Evolutionary conservation across 2,329 filamentous ascomycete species (phyloP).

Genomic region (Ophiostoma perfectum): DNA sequence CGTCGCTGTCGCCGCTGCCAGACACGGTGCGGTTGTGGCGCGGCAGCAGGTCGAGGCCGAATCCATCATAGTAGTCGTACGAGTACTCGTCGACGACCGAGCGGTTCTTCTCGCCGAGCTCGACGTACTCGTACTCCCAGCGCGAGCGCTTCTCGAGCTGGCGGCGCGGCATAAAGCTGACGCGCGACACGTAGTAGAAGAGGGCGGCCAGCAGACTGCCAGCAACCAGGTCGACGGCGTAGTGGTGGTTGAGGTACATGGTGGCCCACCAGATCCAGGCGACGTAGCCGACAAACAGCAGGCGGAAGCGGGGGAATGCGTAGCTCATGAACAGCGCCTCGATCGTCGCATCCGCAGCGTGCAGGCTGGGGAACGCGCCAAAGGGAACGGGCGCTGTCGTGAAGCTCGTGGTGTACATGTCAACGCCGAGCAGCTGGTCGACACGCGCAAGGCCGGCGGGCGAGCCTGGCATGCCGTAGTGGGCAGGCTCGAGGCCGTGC

Average conservation of each 20-base stretch:
- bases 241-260: constrained; percentile 97
- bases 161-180: constrained; percentile 72
- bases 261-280: constrained; percentile 98
- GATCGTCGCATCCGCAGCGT: constrained; percentile 82
- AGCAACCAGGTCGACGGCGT: constrained; percentile 84
- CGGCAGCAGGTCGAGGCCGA: constrained; percentile 44
- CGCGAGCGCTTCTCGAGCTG: constrained; percentile 81
- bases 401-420: constrained; percentile 90
- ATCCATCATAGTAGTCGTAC: constrained; percentile 42
- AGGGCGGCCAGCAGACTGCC: constrained; percentile 73
- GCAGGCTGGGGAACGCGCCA: constrained; percentile 88
- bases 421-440: constrained; percentile 82
- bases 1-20: constrained; percentile 59
- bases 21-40: constrained; percentile 24
- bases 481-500: constrained; percentile 83
- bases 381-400: constrained; percentile 87
- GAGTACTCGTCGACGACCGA: constrained; percentile 41
- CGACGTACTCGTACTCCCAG: constrained; percentile 94
- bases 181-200: constrained; percentile 76
- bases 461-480: constrained; percentile 85
- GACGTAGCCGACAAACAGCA: constrained; percentile 75
- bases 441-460: constrained; percentile 85
- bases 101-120: constrained; percentile 59
- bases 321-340: constrained; percentile 91
- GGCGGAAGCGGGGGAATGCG: constrained; percentile 77